Evolutionary conservation across 2,329 filamentous ascomycete species (phyloP).

Genomic region (Pyrenochaeta sp.): DNA sequence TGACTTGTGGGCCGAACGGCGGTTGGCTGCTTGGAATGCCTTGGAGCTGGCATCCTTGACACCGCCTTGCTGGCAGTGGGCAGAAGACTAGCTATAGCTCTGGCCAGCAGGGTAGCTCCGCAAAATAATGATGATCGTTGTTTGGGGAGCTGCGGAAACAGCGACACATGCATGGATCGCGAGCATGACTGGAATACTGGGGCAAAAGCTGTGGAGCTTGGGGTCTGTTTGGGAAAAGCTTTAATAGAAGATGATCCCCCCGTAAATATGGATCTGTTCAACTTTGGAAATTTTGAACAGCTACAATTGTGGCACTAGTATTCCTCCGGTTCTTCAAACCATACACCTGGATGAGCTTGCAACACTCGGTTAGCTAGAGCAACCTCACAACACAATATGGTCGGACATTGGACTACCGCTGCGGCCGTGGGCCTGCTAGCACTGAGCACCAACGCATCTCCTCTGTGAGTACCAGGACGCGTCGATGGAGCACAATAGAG

Average conservation of each 20-base stretch:
- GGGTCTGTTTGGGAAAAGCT: slow-evolving; percentile 1
- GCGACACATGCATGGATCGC: slow-evolving; percentile 15
- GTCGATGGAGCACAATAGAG: not conserved
- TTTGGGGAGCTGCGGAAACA: slow-evolving; percentile 17
- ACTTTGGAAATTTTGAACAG: slow-evolving; percentile 16
- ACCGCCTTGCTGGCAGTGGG: slow-evolving; percentile 23
- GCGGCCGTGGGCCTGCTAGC: slow-evolving; percentile 43
- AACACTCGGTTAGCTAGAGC: slow-evolving; percentile 12
- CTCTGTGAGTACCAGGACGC: slow-evolving; percentile 30
- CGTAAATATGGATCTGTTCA: slow-evolving; percentile 4
- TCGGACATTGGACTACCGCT: slow-evolving; percentile 33
- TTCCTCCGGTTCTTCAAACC: slow-evolving; percentile 8
- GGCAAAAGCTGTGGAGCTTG: slow-evolving; percentile 4
- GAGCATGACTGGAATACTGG: slow-evolving; percentile 15
- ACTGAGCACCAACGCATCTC: slow-evolving; percentile 40
- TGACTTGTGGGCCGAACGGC: slow-evolving; percentile 10
- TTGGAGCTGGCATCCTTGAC: slow-evolving; percentile 26
- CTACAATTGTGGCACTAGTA: slow-evolving; percentile 15
- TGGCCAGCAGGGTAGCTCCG: slow-evolving; percentile 16
- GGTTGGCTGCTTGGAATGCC: slow-evolving; percentile 15
- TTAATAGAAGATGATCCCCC: slow-evolving; percentile 22
- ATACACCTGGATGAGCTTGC: slow-evolving; percentile 18
- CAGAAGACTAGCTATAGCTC: slow-evolving; percentile 1
- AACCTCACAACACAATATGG: slow-evolving; percentile 31
- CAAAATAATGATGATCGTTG: slow-evolving; percentile 9